Percentiles rank a stretch among this genome's conserved stretches.
Conservation (phyloP, 2,329 filamentous ascomycete genomes). For the Alternaria sp. region DNA sequence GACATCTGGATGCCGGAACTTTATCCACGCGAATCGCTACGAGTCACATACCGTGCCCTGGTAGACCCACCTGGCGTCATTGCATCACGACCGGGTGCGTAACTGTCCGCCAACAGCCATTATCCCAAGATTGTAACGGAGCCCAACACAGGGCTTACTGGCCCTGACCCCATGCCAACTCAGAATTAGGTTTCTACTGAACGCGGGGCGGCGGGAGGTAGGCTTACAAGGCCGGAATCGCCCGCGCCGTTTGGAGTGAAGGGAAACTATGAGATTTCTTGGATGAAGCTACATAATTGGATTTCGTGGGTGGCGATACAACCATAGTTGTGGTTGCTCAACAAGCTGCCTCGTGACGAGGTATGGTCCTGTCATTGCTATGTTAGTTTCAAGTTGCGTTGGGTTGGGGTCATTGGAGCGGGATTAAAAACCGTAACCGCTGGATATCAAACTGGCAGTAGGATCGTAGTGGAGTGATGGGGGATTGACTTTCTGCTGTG, state of each 20-base stretch:
- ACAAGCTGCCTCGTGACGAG: background rate
- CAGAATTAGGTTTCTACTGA: conserved; percentile 12
- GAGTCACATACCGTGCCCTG: conserved; percentile 12
- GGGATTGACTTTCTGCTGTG: background rate
- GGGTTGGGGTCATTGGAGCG: background rate
- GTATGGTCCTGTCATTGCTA: background rate
- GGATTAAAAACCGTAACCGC: background rate
- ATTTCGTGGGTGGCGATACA: background rate
- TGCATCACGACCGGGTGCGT: conserved; percentile 15
- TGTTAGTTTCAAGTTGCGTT: conserved; percentile 7
- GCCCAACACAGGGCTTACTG: conserved; percentile 1
- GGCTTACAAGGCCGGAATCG: conserved; percentile 9
- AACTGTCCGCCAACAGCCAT: conserved; percentile 9
- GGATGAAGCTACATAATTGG: conserved; percentile 6
- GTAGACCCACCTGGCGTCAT: conserved; percentile 7
- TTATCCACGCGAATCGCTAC: conserved; percentile 21
- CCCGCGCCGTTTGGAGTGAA: background rate
- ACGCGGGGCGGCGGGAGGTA: conserved; percentile 15
- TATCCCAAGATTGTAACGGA: conserved; percentile 1
- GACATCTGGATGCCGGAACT: conserved; percentile 8
- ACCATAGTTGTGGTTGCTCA: background rate
- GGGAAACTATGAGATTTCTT: background rate
- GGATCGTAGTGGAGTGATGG: background rate
- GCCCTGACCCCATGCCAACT: conserved; percentile 14
- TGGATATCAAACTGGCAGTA: conserved; percentile 1